Evolutionary conservation across 2,329 filamentous ascomycete genomes (phyloP).

Genomic region (Ramichloridium luteum): DNA sequence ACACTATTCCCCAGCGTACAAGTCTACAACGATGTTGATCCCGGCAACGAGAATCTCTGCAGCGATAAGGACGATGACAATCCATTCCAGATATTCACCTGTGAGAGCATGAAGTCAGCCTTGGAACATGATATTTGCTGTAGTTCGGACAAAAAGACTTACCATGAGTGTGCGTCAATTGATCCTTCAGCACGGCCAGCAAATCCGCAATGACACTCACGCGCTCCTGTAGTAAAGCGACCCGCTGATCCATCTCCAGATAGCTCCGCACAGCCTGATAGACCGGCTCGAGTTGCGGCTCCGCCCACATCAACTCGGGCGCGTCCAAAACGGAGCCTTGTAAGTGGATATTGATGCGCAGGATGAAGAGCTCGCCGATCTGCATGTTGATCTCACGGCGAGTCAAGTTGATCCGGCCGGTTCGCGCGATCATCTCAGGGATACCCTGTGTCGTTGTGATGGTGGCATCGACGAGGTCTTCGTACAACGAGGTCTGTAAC

Average conservation of each 20-base stretch:
- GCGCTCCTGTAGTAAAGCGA: conserved; percentile 76
- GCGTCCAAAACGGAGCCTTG: conserved; percentile 95
- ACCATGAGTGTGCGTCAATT: conserved; percentile 84
- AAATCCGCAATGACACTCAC: conserved; percentile 89
- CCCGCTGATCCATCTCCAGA: conserved; percentile 94
- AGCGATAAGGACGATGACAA: conserved; percentile 86
- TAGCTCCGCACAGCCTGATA: conserved; percentile 94
- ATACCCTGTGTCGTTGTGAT: conserved; percentile 90
- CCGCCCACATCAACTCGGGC: conserved; percentile 95
- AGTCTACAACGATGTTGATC: conserved; percentile 88
- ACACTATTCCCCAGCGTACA: conserved; percentile 57
- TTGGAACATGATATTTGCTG: too few species aligned
- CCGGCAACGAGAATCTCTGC: conserved; percentile 78
- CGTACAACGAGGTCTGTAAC: conserved; percentile 73
- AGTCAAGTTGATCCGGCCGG: conserved; percentile 80
- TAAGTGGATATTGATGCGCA: conserved; percentile 94
- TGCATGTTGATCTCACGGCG: conserved; percentile 97
- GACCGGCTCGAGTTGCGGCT: conserved; percentile 89
- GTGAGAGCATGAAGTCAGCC: too few species aligned
- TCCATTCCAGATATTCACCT: conserved; percentile 41
- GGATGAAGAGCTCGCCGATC: conserved; percentile 94
- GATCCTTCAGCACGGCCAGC: conserved; percentile 85
- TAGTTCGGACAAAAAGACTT: conserved; percentile 49
- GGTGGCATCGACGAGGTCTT: conserved; percentile 86
- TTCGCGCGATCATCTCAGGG: conserved; percentile 80